phyloP scores from a whole-genome alignment of 306 rosid genomes.

The Trifolium repens region DNA sequence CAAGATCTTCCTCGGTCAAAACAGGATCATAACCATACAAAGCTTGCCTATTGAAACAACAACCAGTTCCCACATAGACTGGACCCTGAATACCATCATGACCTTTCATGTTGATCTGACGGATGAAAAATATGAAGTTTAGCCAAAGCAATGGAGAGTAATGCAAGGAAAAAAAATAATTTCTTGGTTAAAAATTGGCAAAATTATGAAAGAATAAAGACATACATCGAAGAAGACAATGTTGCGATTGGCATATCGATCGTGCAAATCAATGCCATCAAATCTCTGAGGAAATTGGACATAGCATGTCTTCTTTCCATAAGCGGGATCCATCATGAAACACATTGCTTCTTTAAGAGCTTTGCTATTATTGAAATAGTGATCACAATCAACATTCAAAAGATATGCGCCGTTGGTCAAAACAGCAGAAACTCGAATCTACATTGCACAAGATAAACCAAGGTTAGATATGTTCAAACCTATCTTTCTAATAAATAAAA shows the following conservation, averaged over 20 bases:
- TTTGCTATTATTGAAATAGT: slow-evolving; percentile 97
- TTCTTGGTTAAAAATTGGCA: slow-evolving; percentile 3
- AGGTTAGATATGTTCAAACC: slow-evolving; percentile 41
- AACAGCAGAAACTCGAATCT: slow-evolving; percentile 99
- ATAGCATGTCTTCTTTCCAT: slow-evolving; percentile 94
- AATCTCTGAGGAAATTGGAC: slow-evolving; percentile 99
- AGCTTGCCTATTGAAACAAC: slow-evolving; percentile 99
- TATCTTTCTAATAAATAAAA: neutral
- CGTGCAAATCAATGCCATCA: slow-evolving; percentile 95
- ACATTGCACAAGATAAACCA: slow-evolving; percentile 42
- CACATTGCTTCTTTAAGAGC: slow-evolving; percentile 99
- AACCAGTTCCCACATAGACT: slow-evolving; percentile 99
- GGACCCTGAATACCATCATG: slow-evolving; percentile 98
- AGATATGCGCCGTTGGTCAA: slow-evolving; percentile 97
- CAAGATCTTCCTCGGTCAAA: slow-evolving; percentile 87
- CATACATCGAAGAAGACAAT: slow-evolving; percentile 97
- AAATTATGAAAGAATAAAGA: slow-evolving; percentile 22
- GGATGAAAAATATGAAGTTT: slow-evolving; percentile 21
- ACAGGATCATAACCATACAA: slow-evolving; percentile 95
- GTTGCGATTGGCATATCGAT: slow-evolving; percentile 99
- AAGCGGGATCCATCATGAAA: slow-evolving; percentile 98
- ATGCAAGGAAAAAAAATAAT: slow-evolving; percentile 24
- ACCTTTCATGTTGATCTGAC: slow-evolving; percentile 96
- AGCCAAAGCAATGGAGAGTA: slow-evolving; percentile 22
- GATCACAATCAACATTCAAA: slow-evolving; percentile 97